Evolutionary conservation across 805 yeast species (phyloP), one percentile per base, ranked within the genome.

Genomic region (Cyberlindnera veronae): DNA sequence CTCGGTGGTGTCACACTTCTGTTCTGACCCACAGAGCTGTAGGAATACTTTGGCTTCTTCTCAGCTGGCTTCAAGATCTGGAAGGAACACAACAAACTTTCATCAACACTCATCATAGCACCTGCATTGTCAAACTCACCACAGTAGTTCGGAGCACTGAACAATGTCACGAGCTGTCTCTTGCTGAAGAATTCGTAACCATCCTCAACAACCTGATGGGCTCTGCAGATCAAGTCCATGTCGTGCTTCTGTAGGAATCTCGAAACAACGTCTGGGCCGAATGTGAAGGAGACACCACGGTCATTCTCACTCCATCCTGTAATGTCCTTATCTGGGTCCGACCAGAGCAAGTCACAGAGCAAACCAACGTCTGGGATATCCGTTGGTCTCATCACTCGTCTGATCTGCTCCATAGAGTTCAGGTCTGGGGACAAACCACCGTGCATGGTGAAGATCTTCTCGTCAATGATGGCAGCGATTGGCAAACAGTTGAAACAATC

Each of bases 41-140:
- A 68, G 41, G 68, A 63, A 49, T 75, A 80, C 64, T 84, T 84
- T 48, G 85, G 82, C 68, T 88, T 88, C 77, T 91, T 91, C 65
- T 93, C 98, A 38, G 99, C 97, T 22, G 99, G 99, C 68, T 93
- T 93, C 64, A 91, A 78, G 58, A 91, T 93, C 67, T 85, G 93
- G 80, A 91, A 91, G 14, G 97, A 90, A 72, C 99, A 91, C 57
- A 91, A 74, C 59, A 91, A 76, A 65, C 91, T 82, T 69, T 93
- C 98, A 66, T 93, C 98, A 42, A 91, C 98, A 58, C 95, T 81
- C 99, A 91, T 91, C 98, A 93, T 93, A 30, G 99, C 99, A 60
- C 98, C 99, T 2, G 98, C 97, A 61, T 91, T 91, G 67, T 91
- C 99, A 62, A 91, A 91, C 67, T 93, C 98, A 57, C 99, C 99